These are phyloP conservation scores for Mucor saturninus DNA, from an alignment of 371 early-diverging fungal species.

Conservation along the genomic window DNA sequence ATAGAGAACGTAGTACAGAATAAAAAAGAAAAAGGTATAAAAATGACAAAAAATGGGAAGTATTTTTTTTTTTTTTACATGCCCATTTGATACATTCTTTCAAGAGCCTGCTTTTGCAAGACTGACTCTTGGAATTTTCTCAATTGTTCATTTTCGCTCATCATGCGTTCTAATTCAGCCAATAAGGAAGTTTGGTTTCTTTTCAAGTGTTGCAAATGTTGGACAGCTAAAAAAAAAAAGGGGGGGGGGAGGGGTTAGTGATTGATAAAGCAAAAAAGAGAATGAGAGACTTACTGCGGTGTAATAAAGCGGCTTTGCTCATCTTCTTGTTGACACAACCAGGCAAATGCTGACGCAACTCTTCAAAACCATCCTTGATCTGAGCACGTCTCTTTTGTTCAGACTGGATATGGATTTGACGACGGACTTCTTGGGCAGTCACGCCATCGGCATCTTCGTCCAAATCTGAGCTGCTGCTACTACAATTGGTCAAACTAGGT, in stretches of 20 bases:
- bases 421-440: slow-evolving; percentile 55
- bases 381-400: slow-evolving; percentile 68
- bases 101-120: slow-evolving; percentile 57
- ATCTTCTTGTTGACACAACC: slow-evolving; percentile 61
- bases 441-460: slow-evolving; percentile 46
- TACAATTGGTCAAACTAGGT: neutral
- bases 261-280: neutral
- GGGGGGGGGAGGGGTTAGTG: neutral
- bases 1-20: too few relatives aligned
- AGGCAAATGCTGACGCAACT: slow-evolving; percentile 59
- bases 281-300: slow-evolving; percentile 46
- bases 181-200: slow-evolving; percentile 49
- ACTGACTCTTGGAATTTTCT: slow-evolving; percentile 58
- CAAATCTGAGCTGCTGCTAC: slow-evolving; percentile 4
- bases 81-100: slow-evolving; percentile 58
- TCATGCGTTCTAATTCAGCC: slow-evolving; percentile 50
- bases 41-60: neutral
- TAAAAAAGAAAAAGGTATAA: neutral
- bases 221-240: slow-evolving; percentile 39
- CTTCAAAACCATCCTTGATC: slow-evolving; percentile 65
- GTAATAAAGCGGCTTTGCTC: slow-evolving; percentile 61
- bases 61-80: slow-evolving; percentile 38
- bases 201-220: slow-evolving; percentile 56
- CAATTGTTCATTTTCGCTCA: slow-evolving; percentile 55
- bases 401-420: slow-evolving; percentile 66